Evolutionary conservation across 345 rosid genomes (phyloP).

Genomic region (Sonneratia alba): DNA sequence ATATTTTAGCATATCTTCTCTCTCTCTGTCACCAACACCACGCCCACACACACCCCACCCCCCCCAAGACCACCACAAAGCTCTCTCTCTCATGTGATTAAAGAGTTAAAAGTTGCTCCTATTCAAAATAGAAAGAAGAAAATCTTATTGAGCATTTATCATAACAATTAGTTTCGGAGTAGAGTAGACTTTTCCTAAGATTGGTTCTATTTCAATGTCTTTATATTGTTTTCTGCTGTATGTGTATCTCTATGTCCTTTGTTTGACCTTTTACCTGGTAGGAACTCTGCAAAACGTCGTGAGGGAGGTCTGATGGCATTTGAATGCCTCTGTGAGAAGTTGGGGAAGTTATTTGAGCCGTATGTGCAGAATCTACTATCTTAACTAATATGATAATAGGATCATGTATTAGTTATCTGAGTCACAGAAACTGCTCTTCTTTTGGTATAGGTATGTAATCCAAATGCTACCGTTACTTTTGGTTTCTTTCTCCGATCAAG

Average conservation of each 20-base stretch:
- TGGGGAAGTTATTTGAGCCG: conserved; percentile 97
- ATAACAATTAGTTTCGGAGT: not conserved
- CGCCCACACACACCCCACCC: too few species aligned
- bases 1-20: not conserved
- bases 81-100: not conserved
- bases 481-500: conserved; percentile 98
- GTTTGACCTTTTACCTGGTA: conserved; percentile 12
- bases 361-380: conserved; percentile 21
- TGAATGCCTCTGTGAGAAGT: conserved; percentile 92
- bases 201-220: not conserved
- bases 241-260: not conserved
- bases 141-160: not conserved
- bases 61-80: too few species aligned
- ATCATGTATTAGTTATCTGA: not conserved
- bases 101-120: not conserved
- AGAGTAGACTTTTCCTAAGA: not conserved
- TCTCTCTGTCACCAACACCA: too few species aligned
- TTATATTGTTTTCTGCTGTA: not conserved
- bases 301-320: conserved; percentile 94
- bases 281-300: conserved; percentile 85
- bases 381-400: not conserved
- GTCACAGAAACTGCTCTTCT: conserved; percentile 2
- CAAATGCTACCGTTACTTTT: conserved; percentile 84
- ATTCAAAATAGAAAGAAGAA: not conserved
- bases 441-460: conserved; percentile 70